phyloP scores from a whole-genome alignment of 1,284 basidiomycete species.

The Apiotrichum domesticum region DNA sequence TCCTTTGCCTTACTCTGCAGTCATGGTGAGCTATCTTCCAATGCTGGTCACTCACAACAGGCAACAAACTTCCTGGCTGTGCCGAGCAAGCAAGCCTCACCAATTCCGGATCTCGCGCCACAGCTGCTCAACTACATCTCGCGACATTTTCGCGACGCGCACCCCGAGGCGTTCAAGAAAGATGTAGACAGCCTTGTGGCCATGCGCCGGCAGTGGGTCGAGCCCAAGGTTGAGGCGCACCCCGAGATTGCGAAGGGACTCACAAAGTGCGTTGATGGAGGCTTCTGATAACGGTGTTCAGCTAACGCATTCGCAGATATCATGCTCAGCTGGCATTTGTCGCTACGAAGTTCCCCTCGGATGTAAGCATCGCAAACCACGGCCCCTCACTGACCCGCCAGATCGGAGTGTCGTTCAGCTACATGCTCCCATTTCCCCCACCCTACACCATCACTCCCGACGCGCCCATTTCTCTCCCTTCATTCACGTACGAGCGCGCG shows the following conservation, averaged over 20 bases:
- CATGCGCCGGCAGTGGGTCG: conserved; percentile 60
- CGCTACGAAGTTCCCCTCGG: conserved; percentile 62
- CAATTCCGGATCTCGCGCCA: conserved; percentile 54
- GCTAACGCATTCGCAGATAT: conserved; percentile 55
- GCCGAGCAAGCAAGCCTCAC: conserved; percentile 68
- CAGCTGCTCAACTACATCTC: conserved; percentile 64
- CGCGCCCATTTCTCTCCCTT: conserved; percentile 60
- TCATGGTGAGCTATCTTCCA: not conserved
- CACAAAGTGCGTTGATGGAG: conserved; percentile 43
- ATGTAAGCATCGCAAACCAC: conserved; percentile 50
- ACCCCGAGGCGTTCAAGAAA: conserved; percentile 78
- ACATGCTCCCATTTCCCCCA: conserved; percentile 62
- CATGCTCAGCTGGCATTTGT: conserved; percentile 80
- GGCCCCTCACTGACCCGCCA: conserved; percentile 37
- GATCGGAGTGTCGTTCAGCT: conserved; percentile 72
- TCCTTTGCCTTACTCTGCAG: not conserved
- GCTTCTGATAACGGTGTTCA: conserved; percentile 36
- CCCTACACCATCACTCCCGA: conserved; percentile 48
- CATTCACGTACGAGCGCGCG: conserved; percentile 70
- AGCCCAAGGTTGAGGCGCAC: conserved; percentile 55
- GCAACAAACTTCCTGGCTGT: conserved; percentile 63
- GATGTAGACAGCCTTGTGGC: conserved; percentile 69
- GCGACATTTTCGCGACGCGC: conserved; percentile 62
- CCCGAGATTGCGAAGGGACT: conserved; percentile 40
- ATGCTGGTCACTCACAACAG: not conserved